phyloP scores from a whole-genome alignment of 345 rosid species.

The Hypericum perforatum region DNA sequence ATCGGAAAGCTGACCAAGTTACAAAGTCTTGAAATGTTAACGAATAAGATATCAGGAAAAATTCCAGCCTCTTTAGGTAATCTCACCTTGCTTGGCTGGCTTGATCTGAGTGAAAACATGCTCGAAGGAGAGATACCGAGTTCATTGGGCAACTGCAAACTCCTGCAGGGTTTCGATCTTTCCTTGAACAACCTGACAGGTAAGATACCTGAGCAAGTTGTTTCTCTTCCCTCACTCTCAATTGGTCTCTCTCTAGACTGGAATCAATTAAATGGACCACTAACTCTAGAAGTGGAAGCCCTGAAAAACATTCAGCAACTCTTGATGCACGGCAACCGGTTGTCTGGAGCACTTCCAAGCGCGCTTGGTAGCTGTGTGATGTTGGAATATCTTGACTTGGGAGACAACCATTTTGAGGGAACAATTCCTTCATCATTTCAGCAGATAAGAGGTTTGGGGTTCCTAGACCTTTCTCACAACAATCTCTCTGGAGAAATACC shows the following conservation, averaged over 20 bases:
- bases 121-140: constrained; percentile 20
- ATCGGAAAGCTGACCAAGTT: constrained; percentile 14
- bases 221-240: constrained; percentile 22
- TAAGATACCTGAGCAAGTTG: constrained; percentile 19
- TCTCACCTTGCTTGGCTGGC: constrained; percentile 2
- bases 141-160: constrained; percentile 5
- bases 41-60: constrained; percentile 5
- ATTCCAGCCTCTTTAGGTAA: constrained; percentile 13
- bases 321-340: constrained; percentile 13
- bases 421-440: constrained; percentile 12
- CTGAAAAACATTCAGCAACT: constrained; percentile 10
- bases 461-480: constrained; percentile 16
- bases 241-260: constrained; percentile 16
- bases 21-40: background rate
- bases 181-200: constrained; percentile 22
- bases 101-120: constrained; percentile 2
- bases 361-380: constrained; percentile 13
- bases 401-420: constrained; percentile 13
- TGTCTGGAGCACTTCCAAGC: constrained; percentile 21
- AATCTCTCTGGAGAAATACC: constrained; percentile 19
- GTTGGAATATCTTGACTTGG: constrained; percentile 11
- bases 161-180: background rate
- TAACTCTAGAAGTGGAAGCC: constrained; percentile 18
- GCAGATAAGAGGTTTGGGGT: constrained; percentile 11
- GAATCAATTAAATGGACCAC: constrained; percentile 22